Conservation (phyloP, 441 rosid species). For the Erysimum pusillum region DNA sequence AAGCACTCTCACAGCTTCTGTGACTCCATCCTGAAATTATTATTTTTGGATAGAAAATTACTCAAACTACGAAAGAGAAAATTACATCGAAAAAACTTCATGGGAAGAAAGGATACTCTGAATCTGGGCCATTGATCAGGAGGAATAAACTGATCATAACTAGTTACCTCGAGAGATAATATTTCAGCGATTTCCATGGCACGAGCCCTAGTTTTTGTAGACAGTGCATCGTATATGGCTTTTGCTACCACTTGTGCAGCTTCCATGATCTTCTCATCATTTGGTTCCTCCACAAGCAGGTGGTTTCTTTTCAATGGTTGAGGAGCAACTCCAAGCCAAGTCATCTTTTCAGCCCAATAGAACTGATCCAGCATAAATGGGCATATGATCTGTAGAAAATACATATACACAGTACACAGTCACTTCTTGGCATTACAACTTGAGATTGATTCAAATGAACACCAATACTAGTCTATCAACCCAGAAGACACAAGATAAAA, state of each 20-base stretch:
- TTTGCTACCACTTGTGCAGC: conserved; percentile 64
- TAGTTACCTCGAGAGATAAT: conserved; percentile 75
- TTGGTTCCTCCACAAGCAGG: conserved; percentile 58
- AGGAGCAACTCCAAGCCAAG: conserved; percentile 93
- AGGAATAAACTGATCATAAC: not conserved
- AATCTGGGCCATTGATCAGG: conserved; percentile 2
- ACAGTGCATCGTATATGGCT: conserved; percentile 65
- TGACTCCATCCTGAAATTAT: conserved; percentile 64
- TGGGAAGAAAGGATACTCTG: not conserved
- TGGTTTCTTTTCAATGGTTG: conserved; percentile 74
- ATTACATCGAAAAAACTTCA: not conserved
- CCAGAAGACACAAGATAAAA: not conserved
- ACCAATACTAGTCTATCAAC: not conserved
- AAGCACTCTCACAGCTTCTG: conserved; percentile 67
- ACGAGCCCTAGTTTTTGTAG: conserved; percentile 59
- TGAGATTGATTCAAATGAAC: not conserved
- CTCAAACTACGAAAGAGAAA: conserved; percentile 4
- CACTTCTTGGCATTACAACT: not conserved
- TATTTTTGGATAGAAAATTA: conserved; percentile 1
- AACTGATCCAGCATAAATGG: conserved; percentile 94
- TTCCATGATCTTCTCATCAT: conserved; percentile 51
- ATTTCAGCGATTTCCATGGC: conserved; percentile 61
- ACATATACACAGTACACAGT: not conserved
- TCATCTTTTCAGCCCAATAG: conserved; percentile 96
- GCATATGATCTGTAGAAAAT: conserved; percentile 68